Evolutionary conservation across 1,284 basidiomycete species (phyloP), one percentile per base, ranked within the genome.

Genomic region (Ganoderma leucocontextum): DNA sequence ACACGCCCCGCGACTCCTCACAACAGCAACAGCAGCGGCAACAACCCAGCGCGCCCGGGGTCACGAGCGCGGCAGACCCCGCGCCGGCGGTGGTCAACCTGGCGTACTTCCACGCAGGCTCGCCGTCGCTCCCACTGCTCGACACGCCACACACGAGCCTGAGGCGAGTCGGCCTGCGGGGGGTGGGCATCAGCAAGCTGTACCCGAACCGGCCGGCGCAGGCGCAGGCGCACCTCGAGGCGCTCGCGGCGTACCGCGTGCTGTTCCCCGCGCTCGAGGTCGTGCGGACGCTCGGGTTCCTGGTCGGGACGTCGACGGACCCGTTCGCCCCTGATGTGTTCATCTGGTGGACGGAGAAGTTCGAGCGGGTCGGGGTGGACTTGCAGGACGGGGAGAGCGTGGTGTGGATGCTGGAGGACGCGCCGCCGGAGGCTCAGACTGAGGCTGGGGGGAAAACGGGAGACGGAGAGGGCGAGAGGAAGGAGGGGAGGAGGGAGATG

Each of bases 321-420:
- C 71, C 70, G 55, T 70, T 82, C 60, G 80, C 83, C 65, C 83
- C 81, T 76, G 84, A 87, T 65, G 77, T 86, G 29, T 87, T 86
- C 72, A 85, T 87, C 52, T 85, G 84, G 83, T 87, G 86, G 86
- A 81, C 82, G 38, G 84, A 86, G 73, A 80, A 77, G 64, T 87
- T 86, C 70, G 84, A 86, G 78, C 80, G 77, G 60, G 78, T 80
- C 44, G 85, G 83, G 17, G 78, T 87, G 63, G 82, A 86, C 68
- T 81, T 87, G 69, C 78, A 86, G 71, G 87, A 87, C 71, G 86
- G 86, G 29, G 85, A 86, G 74, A 84, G 83, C 52, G 84, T 87
- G 38, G 76, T 86, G 62, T 87, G 85, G 85, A 70, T 72, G 68
- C 44, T 70, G 25, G 71, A 70, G 66, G 70, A 62, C 5, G 25